Conservation (phyloP, 371 early-diverging fungal genomes). For the Rhizomucor miehei region DNA sequence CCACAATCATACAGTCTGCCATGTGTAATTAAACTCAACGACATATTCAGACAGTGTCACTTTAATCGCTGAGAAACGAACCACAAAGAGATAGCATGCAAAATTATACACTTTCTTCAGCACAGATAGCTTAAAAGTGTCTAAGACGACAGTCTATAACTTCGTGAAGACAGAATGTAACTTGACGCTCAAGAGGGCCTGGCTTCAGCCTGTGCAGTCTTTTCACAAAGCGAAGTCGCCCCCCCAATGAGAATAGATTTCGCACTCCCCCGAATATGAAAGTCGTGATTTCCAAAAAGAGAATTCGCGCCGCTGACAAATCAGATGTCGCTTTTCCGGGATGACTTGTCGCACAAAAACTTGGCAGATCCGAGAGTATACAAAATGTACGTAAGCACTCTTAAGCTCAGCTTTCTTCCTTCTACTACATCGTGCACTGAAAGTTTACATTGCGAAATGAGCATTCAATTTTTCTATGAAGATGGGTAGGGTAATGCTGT, state of each 20-base stretch:
- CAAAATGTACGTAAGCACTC: not conserved
- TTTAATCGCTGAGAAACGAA: too few species aligned
- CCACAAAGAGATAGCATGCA: too few species aligned
- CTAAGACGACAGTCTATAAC: too few species aligned
- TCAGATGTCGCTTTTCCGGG: slow-evolving; percentile 3
- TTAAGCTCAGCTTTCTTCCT: slow-evolving; percentile 2
- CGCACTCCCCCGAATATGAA: not conserved
- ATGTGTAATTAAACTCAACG: too few species aligned
- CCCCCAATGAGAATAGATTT: slow-evolving; percentile 4
- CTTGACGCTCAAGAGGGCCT: too few species aligned
- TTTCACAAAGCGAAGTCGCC: not conserved
- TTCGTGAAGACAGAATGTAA: too few species aligned
- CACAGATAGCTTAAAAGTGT: too few species aligned
- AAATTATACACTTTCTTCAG: too few species aligned
- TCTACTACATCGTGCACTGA: slow-evolving; percentile 3
- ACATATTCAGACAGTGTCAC: too few species aligned
- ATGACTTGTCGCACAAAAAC: slow-evolving; percentile 4
- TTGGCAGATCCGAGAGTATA: not conserved
- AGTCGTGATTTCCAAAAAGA: not conserved
- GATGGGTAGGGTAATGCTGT: slow-evolving; percentile 3
- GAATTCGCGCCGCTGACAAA: not conserved
- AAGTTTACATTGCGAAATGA: slow-evolving; percentile 5
- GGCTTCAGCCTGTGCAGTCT: not conserved
- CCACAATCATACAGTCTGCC: too few species aligned
- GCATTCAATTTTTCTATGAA: slow-evolving; percentile 4